A percentile compares a stretch with the other conserved stretches of the same genome.
These are phyloP conservation scores for Phycomyces nitens DNA, from an alignment of 192 early-diverging fungal species.

Conservation along the genomic window DNA sequence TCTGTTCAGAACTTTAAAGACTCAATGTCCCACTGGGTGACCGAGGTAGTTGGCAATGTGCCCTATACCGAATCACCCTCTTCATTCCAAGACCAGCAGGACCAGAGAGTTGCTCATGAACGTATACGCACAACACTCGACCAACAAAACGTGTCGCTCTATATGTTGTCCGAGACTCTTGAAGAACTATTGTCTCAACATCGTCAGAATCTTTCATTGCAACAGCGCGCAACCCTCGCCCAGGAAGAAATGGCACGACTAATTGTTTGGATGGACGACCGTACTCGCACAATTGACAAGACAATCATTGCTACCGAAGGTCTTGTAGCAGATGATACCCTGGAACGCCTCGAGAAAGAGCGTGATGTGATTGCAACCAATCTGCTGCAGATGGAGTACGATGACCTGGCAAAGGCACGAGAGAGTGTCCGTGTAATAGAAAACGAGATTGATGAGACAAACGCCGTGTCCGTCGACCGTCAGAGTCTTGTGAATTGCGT, in stretches of 20 bases:
- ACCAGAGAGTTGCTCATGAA: constrained; percentile 24
- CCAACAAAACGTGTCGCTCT: constrained; percentile 18
- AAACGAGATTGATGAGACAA: constrained; percentile 26
- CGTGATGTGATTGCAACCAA: constrained; percentile 17
- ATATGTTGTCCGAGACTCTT: constrained; percentile 21
- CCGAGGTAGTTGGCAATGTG: background rate
- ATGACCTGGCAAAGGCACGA: constrained; percentile 18
- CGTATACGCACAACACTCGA: constrained; percentile 18
- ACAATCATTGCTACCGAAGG: constrained; percentile 3
- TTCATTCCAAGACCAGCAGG: background rate
- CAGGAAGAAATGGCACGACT: constrained; percentile 31
- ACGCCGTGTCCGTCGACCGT: constrained; percentile 29
- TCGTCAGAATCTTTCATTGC: constrained; percentile 28
- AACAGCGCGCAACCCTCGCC: constrained; percentile 22
- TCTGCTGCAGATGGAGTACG: constrained; percentile 20
- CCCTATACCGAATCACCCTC: constrained; percentile 11
- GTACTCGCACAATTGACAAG: constrained; percentile 6
- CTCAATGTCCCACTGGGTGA: constrained; percentile 11
- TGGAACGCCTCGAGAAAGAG: constrained; percentile 26
- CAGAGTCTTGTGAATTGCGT: constrained; percentile 22
- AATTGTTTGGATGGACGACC: constrained; percentile 29
- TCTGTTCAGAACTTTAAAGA: constrained; percentile 16
- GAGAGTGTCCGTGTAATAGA: constrained; percentile 21
- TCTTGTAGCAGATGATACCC: constrained; percentile 18
- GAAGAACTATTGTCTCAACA: constrained; percentile 23